A percentile compares a stretch with the other conserved stretches of the same genome.
phyloP scores from a whole-genome alignment of 495 filamentous ascomycete genomes.

The Rostrohypoxylon terebratum region DNA sequence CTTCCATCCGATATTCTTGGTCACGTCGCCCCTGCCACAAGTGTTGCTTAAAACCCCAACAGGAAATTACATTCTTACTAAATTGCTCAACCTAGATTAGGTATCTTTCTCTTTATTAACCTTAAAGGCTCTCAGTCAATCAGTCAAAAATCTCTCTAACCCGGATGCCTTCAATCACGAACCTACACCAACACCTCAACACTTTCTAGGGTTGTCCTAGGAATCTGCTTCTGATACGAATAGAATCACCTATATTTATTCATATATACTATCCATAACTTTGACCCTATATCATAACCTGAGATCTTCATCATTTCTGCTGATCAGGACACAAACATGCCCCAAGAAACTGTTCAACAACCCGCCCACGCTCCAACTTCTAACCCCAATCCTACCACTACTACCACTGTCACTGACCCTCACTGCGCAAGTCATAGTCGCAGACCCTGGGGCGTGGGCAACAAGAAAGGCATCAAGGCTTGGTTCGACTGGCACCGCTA shows the following conservation, averaged over 20 bases:
- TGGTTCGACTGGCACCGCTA: constrained; percentile 38
- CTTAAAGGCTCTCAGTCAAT: background rate
- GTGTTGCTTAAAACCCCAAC: background rate
- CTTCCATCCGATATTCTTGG: background rate
- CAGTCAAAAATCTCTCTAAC: background rate
- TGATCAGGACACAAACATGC: background rate
- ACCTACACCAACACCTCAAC: constrained; percentile 1
- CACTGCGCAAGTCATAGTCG: constrained; percentile 35
- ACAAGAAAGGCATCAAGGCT: constrained; percentile 4
- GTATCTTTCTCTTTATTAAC: background rate
- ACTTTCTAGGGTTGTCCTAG: background rate
- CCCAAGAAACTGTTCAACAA: background rate
- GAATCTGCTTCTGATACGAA: constrained; percentile 1
- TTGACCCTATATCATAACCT: background rate
- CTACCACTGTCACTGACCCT: background rate
- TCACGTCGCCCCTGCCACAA: constrained; percentile 15
- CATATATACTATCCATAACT: background rate
- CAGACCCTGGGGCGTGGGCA: constrained; percentile 17
- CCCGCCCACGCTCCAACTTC: background rate
- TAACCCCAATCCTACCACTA: background rate
- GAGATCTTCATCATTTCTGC: background rate
- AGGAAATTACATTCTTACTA: constrained; percentile 5
- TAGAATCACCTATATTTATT: background rate
- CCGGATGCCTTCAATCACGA: background rate
- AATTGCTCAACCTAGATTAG: background rate